Evolutionary conservation across 2,329 filamentous ascomycete genomes (phyloP).

Genomic region (Aureobasidium namibiae): DNA sequence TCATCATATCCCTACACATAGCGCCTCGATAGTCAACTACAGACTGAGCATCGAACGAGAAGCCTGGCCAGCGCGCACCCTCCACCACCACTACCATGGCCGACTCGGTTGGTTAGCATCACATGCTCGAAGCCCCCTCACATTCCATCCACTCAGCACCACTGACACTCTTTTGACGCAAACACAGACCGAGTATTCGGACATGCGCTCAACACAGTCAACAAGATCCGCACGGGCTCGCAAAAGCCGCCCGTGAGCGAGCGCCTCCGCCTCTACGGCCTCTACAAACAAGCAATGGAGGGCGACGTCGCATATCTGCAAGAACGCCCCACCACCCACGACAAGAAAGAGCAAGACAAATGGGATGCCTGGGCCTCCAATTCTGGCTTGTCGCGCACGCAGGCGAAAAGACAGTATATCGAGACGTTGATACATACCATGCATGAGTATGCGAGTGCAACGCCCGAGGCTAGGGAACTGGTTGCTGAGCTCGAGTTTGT

Average conservation of each 20-base stretch:
- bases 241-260: slow-evolving; percentile 78
- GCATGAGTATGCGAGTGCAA: slow-evolving; percentile 85
- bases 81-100: slow-evolving; percentile 17
- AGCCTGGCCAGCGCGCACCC: neutral
- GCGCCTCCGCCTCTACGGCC: slow-evolving; percentile 85
- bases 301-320: slow-evolving; percentile 93
- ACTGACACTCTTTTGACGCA: neutral
- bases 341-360: slow-evolving; percentile 31
- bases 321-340: slow-evolving; percentile 57
- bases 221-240: slow-evolving; percentile 91
- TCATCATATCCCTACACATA: neutral
- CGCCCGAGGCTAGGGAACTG: slow-evolving; percentile 75
- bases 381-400: slow-evolving; percentile 72
- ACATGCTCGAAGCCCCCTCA: neutral
- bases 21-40: neutral
- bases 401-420: slow-evolving; percentile 91
- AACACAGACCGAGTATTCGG: slow-evolving; percentile 81
- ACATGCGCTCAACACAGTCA: slow-evolving; percentile 97
- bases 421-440: slow-evolving; percentile 92
- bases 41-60: neutral
- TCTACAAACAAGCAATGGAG: slow-evolving; percentile 99
- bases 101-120: slow-evolving; percentile 23
- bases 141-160: neutral
- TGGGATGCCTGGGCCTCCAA: slow-evolving; percentile 92
- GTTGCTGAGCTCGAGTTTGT: slow-evolving; percentile 97